Evolutionary conservation across 2,329 filamentous ascomycete genomes (phyloP), one percentile per base, ranked within the genome.

Genomic region (Colletotrichum graminicola): DNA sequence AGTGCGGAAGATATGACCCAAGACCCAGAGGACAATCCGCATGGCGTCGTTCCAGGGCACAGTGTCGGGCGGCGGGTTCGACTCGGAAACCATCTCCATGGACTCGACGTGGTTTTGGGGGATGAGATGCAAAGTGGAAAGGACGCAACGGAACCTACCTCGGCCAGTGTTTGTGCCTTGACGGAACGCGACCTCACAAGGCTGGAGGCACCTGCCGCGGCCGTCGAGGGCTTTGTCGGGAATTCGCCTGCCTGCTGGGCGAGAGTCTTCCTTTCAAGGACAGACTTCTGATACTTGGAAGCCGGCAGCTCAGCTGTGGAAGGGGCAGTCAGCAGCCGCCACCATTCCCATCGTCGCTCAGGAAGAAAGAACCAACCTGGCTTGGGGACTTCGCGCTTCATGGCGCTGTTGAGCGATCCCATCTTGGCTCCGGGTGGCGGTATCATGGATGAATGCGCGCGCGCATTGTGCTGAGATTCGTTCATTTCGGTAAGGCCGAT

Each of bases 391-490:
- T 83, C 83, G 74, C 89, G 86, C 81, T 91, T 91, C 72, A 86
- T 67, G 52, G 67, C 64, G 65, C 16, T 34, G 21, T 61, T 61
- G 26, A 67, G 63, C 32, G 65, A 67, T 47, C 80, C 82, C 1
- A 78, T 76, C 72, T 84, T 83, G 26, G 74, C 63, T 3, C 23
- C 39, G 7, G 83, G 78, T 14, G 83, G 80, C 43, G 83, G 80
- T 63, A 82, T 82, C 47, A 82, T 82, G 0, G 83, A 78, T 1
- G 80, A 78, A 61, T 85, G 85, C 14, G 81, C 78, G 62, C 89
- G 86, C 54, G 85, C 79, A 77, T 92, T 91, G 79, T 82, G 84
- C 76, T 91, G 88, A n/a, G 89, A 90, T 10, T 90, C 87, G 76
- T 82, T 85, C 74, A 89, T 86, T 76, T 91, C 89, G 12, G 84